These are phyloP conservation scores for Kodamaea kakaduensis DNA, from an alignment of 805 yeast species.

Conservation along the genomic window DNA sequence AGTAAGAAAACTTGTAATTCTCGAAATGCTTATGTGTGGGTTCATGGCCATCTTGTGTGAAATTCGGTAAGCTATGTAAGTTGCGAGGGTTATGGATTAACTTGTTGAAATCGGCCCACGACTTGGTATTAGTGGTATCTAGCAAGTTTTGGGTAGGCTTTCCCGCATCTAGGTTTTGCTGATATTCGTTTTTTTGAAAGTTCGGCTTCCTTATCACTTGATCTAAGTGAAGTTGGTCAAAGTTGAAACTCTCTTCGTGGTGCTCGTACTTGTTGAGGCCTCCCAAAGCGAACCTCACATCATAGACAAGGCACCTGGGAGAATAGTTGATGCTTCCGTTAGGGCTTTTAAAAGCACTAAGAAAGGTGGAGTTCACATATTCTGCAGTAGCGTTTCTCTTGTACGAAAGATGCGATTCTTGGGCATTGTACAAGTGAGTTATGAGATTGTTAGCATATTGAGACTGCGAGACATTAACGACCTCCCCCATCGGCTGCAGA, in stretches of 20 bases:
- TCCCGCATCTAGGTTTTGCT: conserved; percentile 51
- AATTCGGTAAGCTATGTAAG: conserved; percentile 51
- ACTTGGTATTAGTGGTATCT: conserved; percentile 40
- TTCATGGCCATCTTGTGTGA: conserved; percentile 3
- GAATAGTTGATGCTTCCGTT: conserved; percentile 47
- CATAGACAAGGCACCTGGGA: conserved; percentile 86
- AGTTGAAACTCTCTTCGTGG: conserved; percentile 17
- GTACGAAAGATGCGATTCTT: conserved; percentile 64
- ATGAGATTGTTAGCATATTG: conserved; percentile 70
- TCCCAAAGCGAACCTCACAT: conserved; percentile 73
- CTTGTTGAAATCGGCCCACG: conserved; percentile 80
- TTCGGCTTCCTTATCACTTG: conserved; percentile 11
- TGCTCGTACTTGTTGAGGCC: conserved; percentile 55
- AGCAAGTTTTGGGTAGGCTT: conserved; percentile 25
- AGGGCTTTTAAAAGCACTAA: conserved; percentile 15
- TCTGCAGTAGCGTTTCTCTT: conserved; percentile 40
- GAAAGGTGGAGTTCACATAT: conserved; percentile 43
- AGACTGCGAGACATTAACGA: conserved; percentile 68
- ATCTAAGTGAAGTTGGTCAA: conserved; percentile 8
- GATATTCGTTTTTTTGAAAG: conserved; percentile 56
- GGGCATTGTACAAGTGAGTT: conserved; percentile 78
- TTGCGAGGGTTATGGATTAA: conserved; percentile 63
- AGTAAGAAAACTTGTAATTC: conserved; percentile 42
- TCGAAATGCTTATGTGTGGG: conserved; percentile 28
- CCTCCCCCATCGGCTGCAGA: conserved; percentile 54